Percentiles rank a stretch among this genome's conserved stretches.
Conservation (phyloP, 768 basidiomycete genomes). For the Lactarius hengduanensis region DNA sequence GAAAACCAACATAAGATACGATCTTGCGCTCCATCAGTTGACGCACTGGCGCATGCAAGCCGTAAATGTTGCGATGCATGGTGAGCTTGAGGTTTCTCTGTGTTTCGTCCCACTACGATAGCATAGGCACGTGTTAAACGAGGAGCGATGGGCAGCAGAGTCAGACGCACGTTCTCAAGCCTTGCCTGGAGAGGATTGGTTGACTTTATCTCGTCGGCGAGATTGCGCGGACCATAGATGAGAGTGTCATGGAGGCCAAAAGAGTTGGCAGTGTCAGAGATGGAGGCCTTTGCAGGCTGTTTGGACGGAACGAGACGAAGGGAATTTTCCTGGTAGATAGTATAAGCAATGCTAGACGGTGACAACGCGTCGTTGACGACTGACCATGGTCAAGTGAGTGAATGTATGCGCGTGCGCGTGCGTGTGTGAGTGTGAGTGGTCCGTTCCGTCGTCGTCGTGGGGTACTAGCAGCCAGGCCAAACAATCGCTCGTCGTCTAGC, state of each 20-base stretch:
- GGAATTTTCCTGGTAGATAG: constrained; percentile 45
- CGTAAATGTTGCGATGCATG: constrained; percentile 79
- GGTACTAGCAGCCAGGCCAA: constrained; percentile 41
- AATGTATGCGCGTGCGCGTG: constrained; percentile 8
- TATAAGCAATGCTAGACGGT: constrained; percentile 1
- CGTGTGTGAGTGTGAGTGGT: not conserved
- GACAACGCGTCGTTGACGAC: not conserved
- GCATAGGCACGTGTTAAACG: not conserved
- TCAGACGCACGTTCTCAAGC: constrained; percentile 65
- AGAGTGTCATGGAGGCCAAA: constrained; percentile 89
- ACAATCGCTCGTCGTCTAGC: constrained; percentile 50
- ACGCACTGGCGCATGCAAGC: constrained; percentile 86
- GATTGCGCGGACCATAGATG: constrained; percentile 76
- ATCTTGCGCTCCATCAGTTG: constrained; percentile 93
- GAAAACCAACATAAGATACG: constrained; percentile 61
- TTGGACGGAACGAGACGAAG: constrained; percentile 62
- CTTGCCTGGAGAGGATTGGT: constrained; percentile 62
- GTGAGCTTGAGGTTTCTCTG: constrained; percentile 86
- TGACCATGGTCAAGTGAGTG: constrained; percentile 18
- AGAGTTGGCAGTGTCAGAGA: constrained; percentile 65
- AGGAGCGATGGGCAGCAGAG: constrained; percentile 3
- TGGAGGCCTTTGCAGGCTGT: constrained; percentile 56
- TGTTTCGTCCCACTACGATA: constrained; percentile 84
- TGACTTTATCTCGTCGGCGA: constrained; percentile 71
- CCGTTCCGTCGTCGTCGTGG: not conserved